Conservation (phyloP, 768 basidiomycete genomes). For the Dentipellis fragilis region DNA sequence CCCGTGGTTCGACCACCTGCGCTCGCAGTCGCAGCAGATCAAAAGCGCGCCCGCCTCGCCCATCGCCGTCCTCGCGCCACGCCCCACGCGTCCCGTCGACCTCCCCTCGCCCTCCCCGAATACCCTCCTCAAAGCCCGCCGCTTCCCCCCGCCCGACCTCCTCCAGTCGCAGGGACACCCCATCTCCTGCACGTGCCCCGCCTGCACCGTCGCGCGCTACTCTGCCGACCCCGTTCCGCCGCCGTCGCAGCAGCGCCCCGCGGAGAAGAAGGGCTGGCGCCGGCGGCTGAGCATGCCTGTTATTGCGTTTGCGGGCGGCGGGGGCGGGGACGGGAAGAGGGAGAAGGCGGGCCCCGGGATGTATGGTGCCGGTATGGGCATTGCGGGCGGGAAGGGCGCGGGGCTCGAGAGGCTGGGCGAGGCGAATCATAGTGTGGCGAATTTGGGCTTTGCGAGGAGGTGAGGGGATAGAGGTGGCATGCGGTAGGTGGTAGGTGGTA, state of each 20-base stretch:
- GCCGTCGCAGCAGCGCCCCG: slow-evolving; percentile 32
- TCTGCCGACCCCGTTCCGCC: slow-evolving; percentile 23
- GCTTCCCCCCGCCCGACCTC: slow-evolving; percentile 16
- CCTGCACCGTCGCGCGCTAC: slow-evolving; percentile 54
- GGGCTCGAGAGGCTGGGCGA: slow-evolving; percentile 18
- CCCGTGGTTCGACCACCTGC: slow-evolving; percentile 6
- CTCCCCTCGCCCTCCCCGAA: slow-evolving; percentile 11
- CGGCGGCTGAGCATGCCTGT: slow-evolving; percentile 69
- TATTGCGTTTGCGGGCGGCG: slow-evolving; percentile 28
- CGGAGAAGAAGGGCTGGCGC: slow-evolving; percentile 61
- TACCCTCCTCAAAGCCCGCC: slow-evolving; percentile 16
- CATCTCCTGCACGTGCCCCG: slow-evolving; percentile 56
- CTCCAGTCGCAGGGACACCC: slow-evolving; percentile 32
- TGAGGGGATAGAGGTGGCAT: neutral
- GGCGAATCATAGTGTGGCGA: neutral
- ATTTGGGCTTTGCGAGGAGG: neutral
- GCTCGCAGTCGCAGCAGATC: slow-evolving; percentile 1
- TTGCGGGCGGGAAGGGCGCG: slow-evolving; percentile 35
- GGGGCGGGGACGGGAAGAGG: slow-evolving; percentile 45
- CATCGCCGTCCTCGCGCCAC: slow-evolving; percentile 6
- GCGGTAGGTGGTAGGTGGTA: neutral
- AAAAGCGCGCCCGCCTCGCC: slow-evolving; percentile 2
- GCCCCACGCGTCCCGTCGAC: slow-evolving; percentile 7
- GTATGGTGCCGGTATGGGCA: slow-evolving; percentile 15
- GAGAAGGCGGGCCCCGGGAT: slow-evolving; percentile 10